Percentiles rank a stretch among this genome's conserved stretches.
phyloP scores from a whole-genome alignment of 306 rosid species.

The Ochetophila trinervis region DNA sequence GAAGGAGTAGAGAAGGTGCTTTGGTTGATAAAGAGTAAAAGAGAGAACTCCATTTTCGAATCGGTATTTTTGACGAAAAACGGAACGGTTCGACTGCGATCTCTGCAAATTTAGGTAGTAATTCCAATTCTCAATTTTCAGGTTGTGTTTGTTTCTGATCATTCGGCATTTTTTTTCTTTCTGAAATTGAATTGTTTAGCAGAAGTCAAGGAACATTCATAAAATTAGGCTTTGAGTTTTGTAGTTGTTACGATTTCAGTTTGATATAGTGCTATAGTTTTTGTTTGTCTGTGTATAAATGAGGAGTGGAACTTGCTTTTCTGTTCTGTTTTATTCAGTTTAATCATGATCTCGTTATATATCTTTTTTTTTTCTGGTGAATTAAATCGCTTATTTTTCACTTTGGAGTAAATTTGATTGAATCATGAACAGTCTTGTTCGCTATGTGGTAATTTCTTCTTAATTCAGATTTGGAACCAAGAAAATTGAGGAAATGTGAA shows the following conservation, averaged over 20 bases:
- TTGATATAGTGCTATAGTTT: background rate
- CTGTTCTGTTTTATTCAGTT: background rate
- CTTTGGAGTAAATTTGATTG: no score
- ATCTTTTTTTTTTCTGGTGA: no score
- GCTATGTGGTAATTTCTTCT: no score
- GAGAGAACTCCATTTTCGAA: background rate
- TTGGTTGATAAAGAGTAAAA: slow-evolving; percentile 1
- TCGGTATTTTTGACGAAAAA: background rate
- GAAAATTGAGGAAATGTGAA: no score
- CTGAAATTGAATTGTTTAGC: background rate
- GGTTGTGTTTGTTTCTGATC: background rate
- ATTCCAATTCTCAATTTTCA: background rate
- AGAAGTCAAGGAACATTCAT: background rate
- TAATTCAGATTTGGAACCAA: no score
- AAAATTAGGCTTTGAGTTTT: background rate
- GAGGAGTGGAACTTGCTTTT: background rate
- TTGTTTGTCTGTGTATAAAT: background rate
- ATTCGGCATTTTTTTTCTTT: background rate
- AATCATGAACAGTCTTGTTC: no score
- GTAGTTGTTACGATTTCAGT: background rate
- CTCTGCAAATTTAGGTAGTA: slow-evolving; percentile 10
- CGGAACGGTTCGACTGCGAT: slow-evolving; percentile 10
- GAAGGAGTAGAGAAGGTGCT: slow-evolving; percentile 17
- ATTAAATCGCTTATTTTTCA: no score
- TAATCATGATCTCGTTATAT: no score